Evolutionary conservation across 2,329 filamentous ascomycete genomes (phyloP).

Genomic region (Scytalidium sp.): DNA sequence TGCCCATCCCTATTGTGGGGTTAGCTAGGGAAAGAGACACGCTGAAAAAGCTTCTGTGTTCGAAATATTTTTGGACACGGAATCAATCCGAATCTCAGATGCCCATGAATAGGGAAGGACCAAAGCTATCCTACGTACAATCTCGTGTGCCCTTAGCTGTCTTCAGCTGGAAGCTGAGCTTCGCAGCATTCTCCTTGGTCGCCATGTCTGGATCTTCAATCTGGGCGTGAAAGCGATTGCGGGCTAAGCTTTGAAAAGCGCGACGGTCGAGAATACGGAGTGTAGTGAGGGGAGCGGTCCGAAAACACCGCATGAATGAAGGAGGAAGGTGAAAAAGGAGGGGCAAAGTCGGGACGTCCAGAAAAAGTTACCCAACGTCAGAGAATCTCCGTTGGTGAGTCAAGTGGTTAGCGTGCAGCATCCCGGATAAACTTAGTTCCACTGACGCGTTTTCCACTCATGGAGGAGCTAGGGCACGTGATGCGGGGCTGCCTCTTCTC

Average conservation of each 20-base stretch:
- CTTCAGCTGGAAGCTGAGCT: slow-evolving; percentile 67
- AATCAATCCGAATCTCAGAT: background rate
- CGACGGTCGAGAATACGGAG: background rate
- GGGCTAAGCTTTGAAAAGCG: background rate
- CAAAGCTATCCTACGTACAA: slow-evolving; percentile 46
- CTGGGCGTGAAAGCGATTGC: background rate
- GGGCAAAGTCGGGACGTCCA: too few species aligned
- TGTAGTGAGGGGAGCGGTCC: background rate
- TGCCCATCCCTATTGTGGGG: slow-evolving; percentile 56
- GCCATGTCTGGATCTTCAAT: slow-evolving; percentile 20
- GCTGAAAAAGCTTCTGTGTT: background rate
- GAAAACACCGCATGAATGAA: background rate
- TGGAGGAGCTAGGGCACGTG: too few species aligned
- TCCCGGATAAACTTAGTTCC: too few species aligned
- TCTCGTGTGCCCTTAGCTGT: slow-evolving; percentile 90
- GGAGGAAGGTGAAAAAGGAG: background rate
- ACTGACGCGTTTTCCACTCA: too few species aligned
- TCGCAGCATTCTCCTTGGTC: slow-evolving; percentile 31
- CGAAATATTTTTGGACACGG: background rate
- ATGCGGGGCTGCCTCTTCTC: too few species aligned
- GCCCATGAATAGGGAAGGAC: background rate
- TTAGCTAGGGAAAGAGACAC: slow-evolving; percentile 7
- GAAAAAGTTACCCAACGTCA: background rate
- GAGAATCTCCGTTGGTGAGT: background rate
- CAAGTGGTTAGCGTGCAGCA: too few species aligned